A percentile compares a stretch with the other conserved stretches of the same genome.
Conservation (phyloP, 768 basidiomycete species). For the Kwoniella sp. region DNA sequence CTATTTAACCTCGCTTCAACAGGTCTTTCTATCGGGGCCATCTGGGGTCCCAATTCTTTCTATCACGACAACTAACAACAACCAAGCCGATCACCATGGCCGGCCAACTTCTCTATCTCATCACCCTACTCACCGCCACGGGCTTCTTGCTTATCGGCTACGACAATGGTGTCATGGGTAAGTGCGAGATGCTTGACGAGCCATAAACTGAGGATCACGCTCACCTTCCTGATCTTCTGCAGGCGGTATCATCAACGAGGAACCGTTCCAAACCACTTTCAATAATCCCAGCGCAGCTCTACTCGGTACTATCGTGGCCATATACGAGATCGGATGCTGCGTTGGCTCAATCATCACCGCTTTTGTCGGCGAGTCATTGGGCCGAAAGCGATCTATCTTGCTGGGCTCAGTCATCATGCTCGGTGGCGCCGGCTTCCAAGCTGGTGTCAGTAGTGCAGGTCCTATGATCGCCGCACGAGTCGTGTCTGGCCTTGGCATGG, state of each 20-base stretch:
- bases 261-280: constrained; percentile 30
- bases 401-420: constrained; percentile 42
- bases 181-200: too few relatives aligned
- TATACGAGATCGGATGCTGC: constrained; percentile 35
- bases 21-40: neutral
- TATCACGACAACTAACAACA: neutral
- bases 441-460: constrained; percentile 30
- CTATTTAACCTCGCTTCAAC: neutral
- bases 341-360: constrained; percentile 28
- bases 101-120: constrained; percentile 19
- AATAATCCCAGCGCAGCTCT: constrained; percentile 12
- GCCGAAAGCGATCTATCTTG: constrained; percentile 27
- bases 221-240: constrained; percentile 1
- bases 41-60: constrained; percentile 3
- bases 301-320: constrained; percentile 35
- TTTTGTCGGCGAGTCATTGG: constrained; percentile 25
- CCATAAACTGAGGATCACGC: neutral
- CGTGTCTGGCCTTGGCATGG: constrained; percentile 38
- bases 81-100: constrained; percentile 4
- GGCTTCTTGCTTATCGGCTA: constrained; percentile 42
- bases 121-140: constrained; percentile 31
- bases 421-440: constrained; percentile 41
- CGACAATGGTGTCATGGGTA: constrained; percentile 38
- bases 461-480: constrained; percentile 41
- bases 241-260: constrained; percentile 40